A percentile compares a stretch with the other conserved stretches of the same genome.
phyloP scores from a whole-genome alignment of 371 early-diverging fungal species.

The Lichtheimia ramosa region DNA sequence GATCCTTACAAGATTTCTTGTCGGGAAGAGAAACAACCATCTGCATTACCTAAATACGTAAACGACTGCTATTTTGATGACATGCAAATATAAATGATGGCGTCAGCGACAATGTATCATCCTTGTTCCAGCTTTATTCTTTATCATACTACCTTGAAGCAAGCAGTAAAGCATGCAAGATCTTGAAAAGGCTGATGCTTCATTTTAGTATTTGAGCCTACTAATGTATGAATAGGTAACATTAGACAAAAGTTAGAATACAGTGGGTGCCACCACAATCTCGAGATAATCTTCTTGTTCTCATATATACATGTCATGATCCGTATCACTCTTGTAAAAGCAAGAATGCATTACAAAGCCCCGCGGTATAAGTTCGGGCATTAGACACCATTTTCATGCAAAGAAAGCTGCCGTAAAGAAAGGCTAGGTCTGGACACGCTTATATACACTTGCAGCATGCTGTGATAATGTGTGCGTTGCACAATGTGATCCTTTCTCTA shows the following conservation, averaged over 20 bases:
- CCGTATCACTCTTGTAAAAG: too few relatives aligned
- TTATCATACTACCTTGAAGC: too few relatives aligned
- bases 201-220: neutral
- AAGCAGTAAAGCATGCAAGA: too few relatives aligned
- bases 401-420: neutral
- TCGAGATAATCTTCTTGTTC: too few relatives aligned
- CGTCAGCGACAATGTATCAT: too few relatives aligned
- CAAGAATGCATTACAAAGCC: neutral
- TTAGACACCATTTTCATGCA: neutral
- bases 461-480: neutral
- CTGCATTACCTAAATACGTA: too few relatives aligned
- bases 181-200: too few relatives aligned
- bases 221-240: constrained; percentile 1
- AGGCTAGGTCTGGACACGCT: neutral
- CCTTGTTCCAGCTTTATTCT: too few relatives aligned
- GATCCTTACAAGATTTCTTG: too few relatives aligned
- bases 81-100: too few relatives aligned
- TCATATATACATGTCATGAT: neutral
- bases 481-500: neutral
- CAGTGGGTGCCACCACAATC: neutral
- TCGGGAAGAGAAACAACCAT: too few relatives aligned
- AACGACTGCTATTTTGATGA: too few relatives aligned
- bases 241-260: neutral
- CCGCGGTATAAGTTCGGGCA: neutral
- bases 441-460: neutral